Evolutionary conservation across 805 yeast species (phyloP), one percentile per base, ranked within the genome.

Genomic region (Yueomyces sp.): DNA sequence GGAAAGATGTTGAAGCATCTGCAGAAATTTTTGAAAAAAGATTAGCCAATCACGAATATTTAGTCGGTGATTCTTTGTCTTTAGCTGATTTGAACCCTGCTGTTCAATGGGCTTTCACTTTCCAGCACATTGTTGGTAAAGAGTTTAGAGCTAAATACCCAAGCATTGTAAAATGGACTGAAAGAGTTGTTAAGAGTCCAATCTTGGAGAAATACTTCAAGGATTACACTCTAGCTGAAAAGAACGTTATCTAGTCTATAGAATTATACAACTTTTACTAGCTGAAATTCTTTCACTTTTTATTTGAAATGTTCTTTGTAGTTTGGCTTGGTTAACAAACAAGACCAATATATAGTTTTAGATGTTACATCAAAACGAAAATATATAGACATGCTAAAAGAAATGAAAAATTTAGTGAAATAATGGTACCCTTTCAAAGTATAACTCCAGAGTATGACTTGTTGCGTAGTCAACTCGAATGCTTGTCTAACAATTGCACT

Each of bases 131-230:
- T 46, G 78, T 73, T 65, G 92, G 81, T 57, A 58, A 65, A 37
- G 76, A 72, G 52, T 79, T 80, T 80, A 74, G 81, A 65, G 65
- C 68, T 48, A 48, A 67, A 45, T 70, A 73, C 71, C 88, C 90
- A 48, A 67, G 71, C 54, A 55, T 72, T 54, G 63, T 72, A 3
- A 38, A 36, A 26, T 50, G 51, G 51, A 45, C 45, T 30, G 29
- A 40, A 30, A 43, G 36, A 3, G 44, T 49, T 19, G 34, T 40
- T 12, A n/a, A 38, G 1, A 44, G 46, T 8, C 46, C 44, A 37
- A 45, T 46, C 36, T 30, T 50, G 26, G 38, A 42, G 36, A 45
- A 46, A 4, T 28, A 27, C 3, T 43, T 39, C 32, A 43, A 37
- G 27, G 45, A 43, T 19, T 43, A 30, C 40, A 37, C 31, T 26